These are phyloP conservation scores for Nelumbo lutea DNA, from an alignment of 164 flowering plant species.

Conservation along the genomic window DNA sequence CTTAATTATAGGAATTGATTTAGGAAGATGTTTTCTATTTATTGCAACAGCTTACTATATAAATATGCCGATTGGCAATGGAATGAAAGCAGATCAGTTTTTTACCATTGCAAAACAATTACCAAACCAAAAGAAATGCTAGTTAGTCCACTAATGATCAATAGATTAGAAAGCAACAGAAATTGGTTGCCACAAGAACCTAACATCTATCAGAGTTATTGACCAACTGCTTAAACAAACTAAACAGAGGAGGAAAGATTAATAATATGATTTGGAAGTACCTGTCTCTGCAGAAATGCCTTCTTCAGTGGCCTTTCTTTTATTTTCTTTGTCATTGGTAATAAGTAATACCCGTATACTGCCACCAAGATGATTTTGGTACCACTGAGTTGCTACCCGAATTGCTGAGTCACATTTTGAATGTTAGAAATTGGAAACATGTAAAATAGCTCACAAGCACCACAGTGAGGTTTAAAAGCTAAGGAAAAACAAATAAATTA, in stretches of 20 bases:
- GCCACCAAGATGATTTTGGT: slow-evolving; percentile 81
- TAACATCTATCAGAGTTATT: neutral
- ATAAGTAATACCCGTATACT: slow-evolving; percentile 56
- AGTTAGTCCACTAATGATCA: neutral
- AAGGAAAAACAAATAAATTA: neutral
- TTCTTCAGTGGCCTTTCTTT: slow-evolving; percentile 73
- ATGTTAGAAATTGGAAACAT: neutral
- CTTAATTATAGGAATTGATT: too few species aligned
- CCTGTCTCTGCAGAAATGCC: slow-evolving; percentile 97
- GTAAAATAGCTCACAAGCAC: slow-evolving; percentile 1
- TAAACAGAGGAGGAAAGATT: neutral
- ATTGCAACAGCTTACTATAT: too few species aligned
- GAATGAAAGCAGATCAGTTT: too few species aligned
- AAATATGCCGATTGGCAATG: too few species aligned
- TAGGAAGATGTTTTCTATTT: too few species aligned
- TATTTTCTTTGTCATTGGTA: slow-evolving; percentile 92
- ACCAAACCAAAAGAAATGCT: too few species aligned
- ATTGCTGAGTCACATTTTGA: slow-evolving; percentile 54
- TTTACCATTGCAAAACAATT: too few species aligned
- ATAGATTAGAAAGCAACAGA: neutral
- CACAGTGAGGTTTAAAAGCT: neutral
- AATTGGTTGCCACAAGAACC: neutral
- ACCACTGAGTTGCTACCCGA: slow-evolving; percentile 93
- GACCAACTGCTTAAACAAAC: neutral
- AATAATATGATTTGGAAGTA: slow-evolving; percentile 10